phyloP scores from a whole-genome alignment of 2,329 filamentous ascomycete genomes.

The Colletotrichum sp. region DNA sequence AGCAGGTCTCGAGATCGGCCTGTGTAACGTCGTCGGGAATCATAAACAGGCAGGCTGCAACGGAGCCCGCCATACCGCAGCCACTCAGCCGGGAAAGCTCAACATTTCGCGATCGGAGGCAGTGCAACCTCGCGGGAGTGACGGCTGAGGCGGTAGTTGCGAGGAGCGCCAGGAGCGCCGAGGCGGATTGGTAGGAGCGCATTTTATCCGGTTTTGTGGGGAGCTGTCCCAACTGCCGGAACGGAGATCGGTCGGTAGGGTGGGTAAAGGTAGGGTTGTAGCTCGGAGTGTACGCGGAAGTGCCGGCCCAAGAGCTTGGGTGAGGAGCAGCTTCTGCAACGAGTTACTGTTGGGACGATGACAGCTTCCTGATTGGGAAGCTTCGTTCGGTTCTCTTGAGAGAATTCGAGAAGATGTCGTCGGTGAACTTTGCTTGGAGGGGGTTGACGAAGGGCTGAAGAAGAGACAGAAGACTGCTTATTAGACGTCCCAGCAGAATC shows the following conservation, averaged over 20 bases:
- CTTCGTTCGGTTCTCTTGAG: background rate
- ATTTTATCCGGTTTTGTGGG: conserved; percentile 17
- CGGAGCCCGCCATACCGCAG: conserved; percentile 47
- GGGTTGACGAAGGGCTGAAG: background rate
- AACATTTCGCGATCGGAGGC: conserved; percentile 41
- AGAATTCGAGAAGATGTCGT: background rate
- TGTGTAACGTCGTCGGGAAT: conserved; percentile 32
- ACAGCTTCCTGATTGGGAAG: conserved; percentile 5
- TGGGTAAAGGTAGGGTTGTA: background rate
- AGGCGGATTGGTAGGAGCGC: conserved; percentile 4
- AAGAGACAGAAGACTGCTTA: background rate
- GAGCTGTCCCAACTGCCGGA: background rate
- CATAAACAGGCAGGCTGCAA: conserved; percentile 46
- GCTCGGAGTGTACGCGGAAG: conserved; percentile 5
- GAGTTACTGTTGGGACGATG: background rate
- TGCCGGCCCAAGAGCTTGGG: background rate
- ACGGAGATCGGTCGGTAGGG: background rate
- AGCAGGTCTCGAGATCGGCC: conserved; percentile 42
- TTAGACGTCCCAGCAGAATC: background rate
- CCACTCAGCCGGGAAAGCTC: conserved; percentile 44
- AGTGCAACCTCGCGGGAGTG: conserved; percentile 35
- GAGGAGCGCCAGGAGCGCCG: conserved; percentile 17
- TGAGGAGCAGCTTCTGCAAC: background rate
- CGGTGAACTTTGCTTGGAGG: background rate
- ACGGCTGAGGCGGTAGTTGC: conserved; percentile 34